Percentiles rank a stretch among this genome's conserved stretches.
phyloP scores from a whole-genome alignment of 75 land plant genomes.

The Sequoiadendron giganteum region DNA sequence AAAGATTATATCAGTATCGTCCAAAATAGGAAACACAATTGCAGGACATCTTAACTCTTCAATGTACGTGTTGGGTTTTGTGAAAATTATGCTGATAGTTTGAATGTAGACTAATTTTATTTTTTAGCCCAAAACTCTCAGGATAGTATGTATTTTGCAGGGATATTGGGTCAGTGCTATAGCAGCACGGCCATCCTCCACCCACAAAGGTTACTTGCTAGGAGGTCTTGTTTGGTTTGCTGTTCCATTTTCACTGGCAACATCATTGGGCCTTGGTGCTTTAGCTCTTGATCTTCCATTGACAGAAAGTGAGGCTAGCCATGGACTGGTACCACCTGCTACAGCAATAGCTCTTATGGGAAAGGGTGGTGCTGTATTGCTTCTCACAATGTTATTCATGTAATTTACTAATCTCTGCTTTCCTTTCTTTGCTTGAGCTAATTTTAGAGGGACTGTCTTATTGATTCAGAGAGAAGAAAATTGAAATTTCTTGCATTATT shows the following conservation, averaged over 20 bases:
- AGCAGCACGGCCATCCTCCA: slow-evolving; percentile 90
- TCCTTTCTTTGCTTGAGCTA: neutral
- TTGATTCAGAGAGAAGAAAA: neutral
- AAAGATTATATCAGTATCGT: no score
- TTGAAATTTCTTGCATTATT: neutral
- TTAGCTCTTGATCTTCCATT: slow-evolving; percentile 95
- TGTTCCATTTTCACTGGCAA: slow-evolving; percentile 91
- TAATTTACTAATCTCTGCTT: slow-evolving; percentile 23
- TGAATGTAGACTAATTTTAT: slow-evolving; percentile 4
- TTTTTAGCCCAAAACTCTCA: slow-evolving; percentile 9
- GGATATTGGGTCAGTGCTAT: slow-evolving; percentile 97
- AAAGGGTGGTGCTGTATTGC: slow-evolving; percentile 83
- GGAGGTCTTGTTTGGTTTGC: slow-evolving; percentile 99
- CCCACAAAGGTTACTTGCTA: slow-evolving; percentile 93
- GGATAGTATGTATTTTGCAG: slow-evolving; percentile 24
- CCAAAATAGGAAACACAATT: neutral
- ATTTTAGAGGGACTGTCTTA: neutral
- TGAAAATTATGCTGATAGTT: neutral
- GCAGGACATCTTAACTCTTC: slow-evolving; percentile 3
- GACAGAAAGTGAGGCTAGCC: slow-evolving; percentile 75
- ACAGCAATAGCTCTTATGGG: slow-evolving; percentile 96
- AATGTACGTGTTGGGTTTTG: neutral
- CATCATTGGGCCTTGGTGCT: slow-evolving; percentile 90
- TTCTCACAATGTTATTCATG: slow-evolving; percentile 97
- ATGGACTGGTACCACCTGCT: slow-evolving; percentile 93